A percentile compares a stretch with the other conserved stretches of the same genome.
Evolutionary conservation across 192 early-diverging fungal species (phyloP).

Genomic region (Powellomyces hirtus): DNA sequence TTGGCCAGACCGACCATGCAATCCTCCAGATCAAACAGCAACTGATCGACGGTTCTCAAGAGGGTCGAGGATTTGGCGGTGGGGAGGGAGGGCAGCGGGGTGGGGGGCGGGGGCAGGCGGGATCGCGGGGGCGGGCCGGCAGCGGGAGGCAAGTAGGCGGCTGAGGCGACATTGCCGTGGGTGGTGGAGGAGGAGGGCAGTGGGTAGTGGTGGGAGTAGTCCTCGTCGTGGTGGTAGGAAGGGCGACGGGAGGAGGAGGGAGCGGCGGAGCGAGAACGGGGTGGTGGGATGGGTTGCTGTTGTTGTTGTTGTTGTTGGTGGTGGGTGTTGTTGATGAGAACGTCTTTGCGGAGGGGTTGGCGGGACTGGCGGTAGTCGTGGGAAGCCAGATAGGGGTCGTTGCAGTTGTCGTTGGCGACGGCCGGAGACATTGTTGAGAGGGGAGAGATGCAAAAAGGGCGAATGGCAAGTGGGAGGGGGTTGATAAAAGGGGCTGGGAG

Average conservation of each 20-base stretch:
- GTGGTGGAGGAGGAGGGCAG: neutral
- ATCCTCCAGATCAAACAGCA: slow-evolving; percentile 9
- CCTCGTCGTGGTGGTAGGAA: neutral
- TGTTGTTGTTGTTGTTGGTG: neutral
- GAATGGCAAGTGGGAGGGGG: too few species aligned
- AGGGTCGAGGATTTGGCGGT: slow-evolving; percentile 2
- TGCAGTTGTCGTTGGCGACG: too few species aligned
- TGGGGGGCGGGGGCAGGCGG: neutral
- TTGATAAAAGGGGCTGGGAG: too few species aligned
- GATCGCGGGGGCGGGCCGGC: neutral
- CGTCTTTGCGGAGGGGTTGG: neutral
- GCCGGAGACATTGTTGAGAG: too few species aligned
- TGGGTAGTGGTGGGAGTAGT: neutral
- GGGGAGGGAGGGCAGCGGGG: neutral
- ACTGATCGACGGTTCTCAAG: slow-evolving; percentile 6
- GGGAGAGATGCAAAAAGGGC: too few species aligned
- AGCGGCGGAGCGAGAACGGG: neutral
- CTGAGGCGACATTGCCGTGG: neutral
- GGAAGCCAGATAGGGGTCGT: neutral
- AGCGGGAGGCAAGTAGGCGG: neutral
- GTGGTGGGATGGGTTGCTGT: neutral
- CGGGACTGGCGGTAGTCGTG: neutral
- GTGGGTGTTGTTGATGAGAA: too few species aligned
- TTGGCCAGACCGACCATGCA: neutral
- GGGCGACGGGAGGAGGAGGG: neutral